These are phyloP conservation scores for Gossypium laxum DNA, from an alignment of 441 rosid species.

Conservation along the genomic window DNA sequence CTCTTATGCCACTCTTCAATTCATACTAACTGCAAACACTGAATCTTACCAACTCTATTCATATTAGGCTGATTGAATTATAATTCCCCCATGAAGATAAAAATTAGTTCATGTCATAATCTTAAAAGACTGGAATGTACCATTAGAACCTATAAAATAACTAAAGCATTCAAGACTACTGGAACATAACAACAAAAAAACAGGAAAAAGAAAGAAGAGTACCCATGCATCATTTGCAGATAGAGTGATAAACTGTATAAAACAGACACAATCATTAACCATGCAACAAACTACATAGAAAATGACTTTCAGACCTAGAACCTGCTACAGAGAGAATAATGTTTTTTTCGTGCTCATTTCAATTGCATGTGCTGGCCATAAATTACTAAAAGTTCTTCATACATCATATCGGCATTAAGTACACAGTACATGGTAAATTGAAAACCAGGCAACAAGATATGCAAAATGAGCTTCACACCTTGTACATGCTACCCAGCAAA, in stretches of 20 bases:
- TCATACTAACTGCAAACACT: not conserved
- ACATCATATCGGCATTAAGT: not conserved
- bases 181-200: not conserved
- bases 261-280: not conserved
- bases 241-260: not conserved
- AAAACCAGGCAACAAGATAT: not conserved
- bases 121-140: not conserved
- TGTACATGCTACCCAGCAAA: not conserved
- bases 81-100: not conserved
- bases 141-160: not conserved
- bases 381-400: not conserved
- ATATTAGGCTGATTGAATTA: not conserved
- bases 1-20: not conserved
- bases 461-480: not conserved
- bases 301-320: not conserved
- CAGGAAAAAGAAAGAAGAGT: not conserved
- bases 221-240: not conserved
- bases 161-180: constrained; percentile 10
- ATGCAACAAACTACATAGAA: not conserved
- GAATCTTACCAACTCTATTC: not conserved
- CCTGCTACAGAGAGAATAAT: not conserved
- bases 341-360: not conserved
- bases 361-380: constrained; percentile 5
- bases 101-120: not conserved
- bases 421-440: constrained; percentile 1